Percentiles rank a stretch among this genome's conserved stretches.
Conservation (phyloP, 148 eudicot genomes). For the Camellia granthamiana region DNA sequence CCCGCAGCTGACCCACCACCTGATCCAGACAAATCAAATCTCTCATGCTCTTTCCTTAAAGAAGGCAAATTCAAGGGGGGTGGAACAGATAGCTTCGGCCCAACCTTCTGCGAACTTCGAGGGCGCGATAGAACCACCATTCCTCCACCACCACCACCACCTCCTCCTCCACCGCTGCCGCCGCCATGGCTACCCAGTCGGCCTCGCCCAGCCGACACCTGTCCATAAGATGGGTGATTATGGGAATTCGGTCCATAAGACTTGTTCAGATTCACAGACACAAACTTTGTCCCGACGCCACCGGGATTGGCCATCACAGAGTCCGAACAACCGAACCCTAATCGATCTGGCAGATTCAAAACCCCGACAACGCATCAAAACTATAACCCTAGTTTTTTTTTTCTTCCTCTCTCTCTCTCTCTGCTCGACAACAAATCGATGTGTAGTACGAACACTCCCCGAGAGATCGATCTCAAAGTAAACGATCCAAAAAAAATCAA, state of each 20-base stretch:
- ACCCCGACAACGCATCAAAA: slow-evolving; percentile 61
- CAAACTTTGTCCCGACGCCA: slow-evolving; percentile 63
- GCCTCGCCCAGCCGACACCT: slow-evolving; percentile 29
- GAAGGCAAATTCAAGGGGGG: slow-evolving; percentile 99
- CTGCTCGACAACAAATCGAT: slow-evolving; percentile 1
- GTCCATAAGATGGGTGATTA: slow-evolving; percentile 50
- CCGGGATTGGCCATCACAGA: slow-evolving; percentile 78
- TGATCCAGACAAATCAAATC: slow-evolving; percentile 65
- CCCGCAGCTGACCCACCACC: slow-evolving; percentile 54
- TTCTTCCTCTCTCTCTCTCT: not conserved
- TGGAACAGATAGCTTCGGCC: slow-evolving; percentile 84
- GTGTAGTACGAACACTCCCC: not conserved
- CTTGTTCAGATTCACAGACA: slow-evolving; percentile 84
- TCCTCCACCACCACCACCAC: slow-evolving; percentile 42
- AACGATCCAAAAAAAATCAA: not conserved
- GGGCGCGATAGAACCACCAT: slow-evolving; percentile 87
- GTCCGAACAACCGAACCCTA: slow-evolving; percentile 27
- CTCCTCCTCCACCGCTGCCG: slow-evolving; percentile 11
- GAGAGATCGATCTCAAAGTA: slow-evolving; percentile 28
- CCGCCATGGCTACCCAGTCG: slow-evolving; percentile 30
- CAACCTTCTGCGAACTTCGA: slow-evolving; percentile 60
- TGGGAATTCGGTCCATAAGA: slow-evolving; percentile 70
- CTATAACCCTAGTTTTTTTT: slow-evolving; percentile 16
- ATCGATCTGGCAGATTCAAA: slow-evolving; percentile 22
- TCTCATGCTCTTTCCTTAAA: slow-evolving; percentile 88